Evolutionary conservation across 2,329 filamentous ascomycete genomes (phyloP), one percentile per base, ranked within the genome.

Genomic region (Hypoxylon rubiginosum): DNA sequence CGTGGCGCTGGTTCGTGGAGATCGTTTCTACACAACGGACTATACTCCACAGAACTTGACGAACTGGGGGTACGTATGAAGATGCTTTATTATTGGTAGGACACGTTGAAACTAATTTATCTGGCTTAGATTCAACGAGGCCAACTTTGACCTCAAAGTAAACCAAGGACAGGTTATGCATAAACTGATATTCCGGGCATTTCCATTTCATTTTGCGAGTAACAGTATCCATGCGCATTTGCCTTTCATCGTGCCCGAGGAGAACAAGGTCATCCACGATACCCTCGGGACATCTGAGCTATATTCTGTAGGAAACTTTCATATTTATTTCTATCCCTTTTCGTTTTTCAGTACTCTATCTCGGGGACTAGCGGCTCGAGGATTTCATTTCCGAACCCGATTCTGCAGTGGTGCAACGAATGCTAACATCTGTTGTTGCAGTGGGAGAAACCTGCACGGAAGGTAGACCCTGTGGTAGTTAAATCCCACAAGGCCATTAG

Each of bases 141-240:
- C 82, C 45, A 82, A 86, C 15, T 86, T 83, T 45, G 88, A 91
- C 68, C 74, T 81, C 10, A 83, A 81, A 57, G 80, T 91, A 51
- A 84, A 91, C 72, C 85, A 91, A 69, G 89, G 89, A 19, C 88
- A 86, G 71, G 85, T 91, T 4, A 85, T 91, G 76, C 89, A 90
- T 79, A 91, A 91, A 79, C 81, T 91, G 60, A 84, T 90, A 70
- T 80, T 87, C 28, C 85, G 86, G 36, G 87, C 88, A 8, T 90
- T 91, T 78, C 89, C 89, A 2, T 82, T 86, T 67, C 84, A 88
- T 72, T 90, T 90, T 79, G 83, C 83, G 71, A 76, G 80, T 28
- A 87, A 91, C 77, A 90, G 87, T 46, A 84, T 91, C 63, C 90
- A 90, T 71, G 89, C 86, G 6, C 88, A 90, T 71, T 88, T 85